Percentiles rank a stretch among this genome's conserved stretches.
Conservation (phyloP, 352 stramenopile species). For the Phytophthora foliorum region DNA sequence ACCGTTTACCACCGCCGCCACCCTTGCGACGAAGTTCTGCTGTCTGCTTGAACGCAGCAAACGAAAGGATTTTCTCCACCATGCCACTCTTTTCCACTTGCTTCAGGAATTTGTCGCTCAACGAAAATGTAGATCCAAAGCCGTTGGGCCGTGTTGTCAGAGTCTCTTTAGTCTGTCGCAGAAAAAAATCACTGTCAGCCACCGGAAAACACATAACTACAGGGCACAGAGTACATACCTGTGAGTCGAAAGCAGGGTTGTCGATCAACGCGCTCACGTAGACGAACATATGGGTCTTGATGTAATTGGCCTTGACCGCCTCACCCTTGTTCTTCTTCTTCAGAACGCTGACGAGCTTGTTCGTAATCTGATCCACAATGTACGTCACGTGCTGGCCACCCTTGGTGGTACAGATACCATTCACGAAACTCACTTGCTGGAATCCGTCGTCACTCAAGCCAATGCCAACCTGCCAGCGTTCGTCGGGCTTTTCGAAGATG, state of each 20-base stretch:
- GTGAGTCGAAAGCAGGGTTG: constrained; percentile 98
- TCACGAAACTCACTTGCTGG: constrained; percentile 98
- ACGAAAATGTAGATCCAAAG: constrained; percentile 89
- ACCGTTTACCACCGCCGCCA: constrained; percentile 80
- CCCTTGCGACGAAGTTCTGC: constrained; percentile 92
- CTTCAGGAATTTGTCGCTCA: constrained; percentile 92
- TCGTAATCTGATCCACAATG: constrained; percentile 92
- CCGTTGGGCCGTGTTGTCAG: constrained; percentile 90
- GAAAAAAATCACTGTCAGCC: constrained; percentile 4
- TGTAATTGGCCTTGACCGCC: constrained; percentile 94
- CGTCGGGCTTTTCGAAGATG: constrained; percentile 95
- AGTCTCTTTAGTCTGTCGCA: constrained; percentile 95
- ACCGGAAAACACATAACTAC: not conserved
- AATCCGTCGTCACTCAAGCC: constrained; percentile 94
- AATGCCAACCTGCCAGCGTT: constrained; percentile 96
- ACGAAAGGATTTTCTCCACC: constrained; percentile 92
- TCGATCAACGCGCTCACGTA: constrained; percentile 98
- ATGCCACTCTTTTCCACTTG: constrained; percentile 92
- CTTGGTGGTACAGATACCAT: constrained; percentile 97
- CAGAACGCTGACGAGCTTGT: constrained; percentile 90
- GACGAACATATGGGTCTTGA: constrained; percentile 97
- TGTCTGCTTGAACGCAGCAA: constrained; percentile 93
- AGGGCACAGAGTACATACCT: constrained; percentile 50
- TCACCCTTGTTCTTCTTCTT: constrained; percentile 96
- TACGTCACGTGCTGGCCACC: constrained; percentile 97